Evolutionary conservation across 257 asterid species (phyloP), one percentile per base, ranked within the genome.

Genomic region (Primulina tabacum): DNA sequence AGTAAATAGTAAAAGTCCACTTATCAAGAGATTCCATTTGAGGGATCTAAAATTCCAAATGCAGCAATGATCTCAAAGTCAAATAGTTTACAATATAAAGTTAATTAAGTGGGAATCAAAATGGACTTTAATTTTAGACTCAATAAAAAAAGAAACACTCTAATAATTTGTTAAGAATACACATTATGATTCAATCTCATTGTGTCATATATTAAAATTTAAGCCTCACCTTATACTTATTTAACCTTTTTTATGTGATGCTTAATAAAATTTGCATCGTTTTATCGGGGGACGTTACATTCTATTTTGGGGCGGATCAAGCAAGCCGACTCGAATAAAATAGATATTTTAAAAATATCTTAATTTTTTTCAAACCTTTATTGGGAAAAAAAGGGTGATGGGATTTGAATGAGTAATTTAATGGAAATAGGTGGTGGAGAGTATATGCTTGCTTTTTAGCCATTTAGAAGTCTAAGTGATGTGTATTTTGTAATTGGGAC

Each of bases 391-490:
- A 78, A 38, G 52, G 34, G 24, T 9, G 18, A 43, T 33, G 70
- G 75, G 71, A 74, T 77, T 65, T 75, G 60, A 72, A 75, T 6
- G 38, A 61, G 70, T 34, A 60, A 40, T 61, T 57, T 20, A 28
- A 57, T 70, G 34, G 57, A 50, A 71, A 11, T 10, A 8, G 40
- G 47, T 57, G 60, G 67, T 71, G 75, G 61, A 57, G 71, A 65
- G 70, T 60, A 64, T 73, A 66, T 76, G 70, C 81, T 71, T 58
- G 30, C 71, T 67, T 75, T 77, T 58, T 72, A 59, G 65, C 56
- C 43, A 66, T 38, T 21, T 21, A 21, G 24, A 21, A 21, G 24
- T 21, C 24, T 21, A 67, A 50, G 60, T 67, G 62, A 20, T 32
- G 72, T 65, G 60, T 34, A 65, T 64, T 38, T 55, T 68, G 71